Percentiles rank a stretch among this genome's conserved stretches.
These are phyloP conservation scores for Aspergillus bombycis DNA, from an alignment of 2,329 filamentous ascomycete genomes.

Conservation along the genomic window DNA sequence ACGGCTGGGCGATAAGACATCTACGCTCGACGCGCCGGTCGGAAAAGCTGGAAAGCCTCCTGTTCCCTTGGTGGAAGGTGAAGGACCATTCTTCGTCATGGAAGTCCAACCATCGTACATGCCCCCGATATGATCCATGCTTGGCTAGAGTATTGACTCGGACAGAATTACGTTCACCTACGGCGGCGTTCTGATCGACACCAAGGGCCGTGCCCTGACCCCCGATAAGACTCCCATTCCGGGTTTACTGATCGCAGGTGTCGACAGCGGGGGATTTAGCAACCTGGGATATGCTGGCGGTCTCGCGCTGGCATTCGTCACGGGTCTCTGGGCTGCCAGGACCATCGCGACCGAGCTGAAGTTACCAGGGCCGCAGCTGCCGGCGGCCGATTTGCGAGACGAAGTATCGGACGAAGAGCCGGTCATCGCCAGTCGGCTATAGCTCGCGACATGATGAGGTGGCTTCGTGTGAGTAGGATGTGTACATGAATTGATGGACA, in stretches of 20 bases:
- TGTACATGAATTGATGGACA: neutral
- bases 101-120: conserved; percentile 34
- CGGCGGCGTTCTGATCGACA: conserved; percentile 29
- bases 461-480: neutral
- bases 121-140: neutral
- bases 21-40: conserved; percentile 20
- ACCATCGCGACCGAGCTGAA: conserved; percentile 21
- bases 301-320: conserved; percentile 32
- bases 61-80: conserved; percentile 24
- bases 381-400: conserved; percentile 19
- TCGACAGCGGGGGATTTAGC: conserved; percentile 30
- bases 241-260: conserved; percentile 29
- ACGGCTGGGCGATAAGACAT: conserved; percentile 11
- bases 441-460: neutral
- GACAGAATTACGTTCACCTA: conserved; percentile 33
- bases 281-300: conserved; percentile 32
- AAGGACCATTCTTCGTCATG: conserved; percentile 31
- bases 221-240: conserved; percentile 21
- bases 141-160: neutral
- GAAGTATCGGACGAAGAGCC: neutral
- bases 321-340: conserved; percentile 30
- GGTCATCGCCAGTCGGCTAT: neutral
- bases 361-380: conserved; percentile 22
- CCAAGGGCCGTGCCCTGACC: conserved; percentile 27
- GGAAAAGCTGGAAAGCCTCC: conserved; percentile 20